A percentile compares a stretch with the other conserved stretches of the same genome.
These are phyloP conservation scores for Globisporangium iwayamae DNA, from an alignment of 352 stramenopile species.

Conservation along the genomic window DNA sequence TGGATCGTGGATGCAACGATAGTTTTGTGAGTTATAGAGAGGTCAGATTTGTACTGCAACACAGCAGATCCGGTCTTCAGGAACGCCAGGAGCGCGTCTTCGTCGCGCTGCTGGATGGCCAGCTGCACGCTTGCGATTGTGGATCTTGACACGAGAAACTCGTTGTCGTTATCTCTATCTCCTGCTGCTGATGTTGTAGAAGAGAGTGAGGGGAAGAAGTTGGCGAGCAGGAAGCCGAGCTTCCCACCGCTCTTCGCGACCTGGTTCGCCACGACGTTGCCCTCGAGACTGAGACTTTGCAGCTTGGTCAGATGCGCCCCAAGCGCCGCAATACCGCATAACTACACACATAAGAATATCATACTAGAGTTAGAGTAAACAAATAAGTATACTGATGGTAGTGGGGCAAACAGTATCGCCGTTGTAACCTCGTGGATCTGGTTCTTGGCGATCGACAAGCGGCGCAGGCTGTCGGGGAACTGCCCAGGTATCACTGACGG, in stretches of 20 bases:
- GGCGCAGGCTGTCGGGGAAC: conserved; percentile 39
- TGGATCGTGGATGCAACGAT: conserved; percentile 6
- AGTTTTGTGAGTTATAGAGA: neutral
- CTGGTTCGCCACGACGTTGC: conserved; percentile 36
- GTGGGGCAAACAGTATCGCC: no score
- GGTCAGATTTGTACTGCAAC: neutral
- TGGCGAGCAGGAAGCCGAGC: conserved; percentile 37
- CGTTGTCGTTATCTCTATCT: neutral
- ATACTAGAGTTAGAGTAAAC: neutral
- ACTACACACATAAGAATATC: conserved; percentile 15
- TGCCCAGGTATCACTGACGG: conserved; percentile 19
- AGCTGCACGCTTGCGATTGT: conserved; percentile 20
- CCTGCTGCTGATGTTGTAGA: conserved; percentile 7
- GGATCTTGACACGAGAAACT: conserved; percentile 17
- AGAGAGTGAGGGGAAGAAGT: conserved; percentile 32
- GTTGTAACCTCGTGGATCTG: conserved; percentile 55
- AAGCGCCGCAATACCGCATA: conserved; percentile 45
- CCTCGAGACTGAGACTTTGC: conserved; percentile 44
- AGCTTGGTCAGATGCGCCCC: conserved; percentile 35
- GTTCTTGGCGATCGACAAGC: conserved; percentile 54
- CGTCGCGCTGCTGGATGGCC: conserved; percentile 20
- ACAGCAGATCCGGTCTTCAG: conserved; percentile 19
- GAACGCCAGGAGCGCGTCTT: conserved; percentile 21
- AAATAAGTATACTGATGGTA: neutral
- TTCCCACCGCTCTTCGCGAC: conserved; percentile 30